Evolutionary conservation across 306 rosid genomes (phyloP).

Genomic region (Lathyrus aphaca): DNA sequence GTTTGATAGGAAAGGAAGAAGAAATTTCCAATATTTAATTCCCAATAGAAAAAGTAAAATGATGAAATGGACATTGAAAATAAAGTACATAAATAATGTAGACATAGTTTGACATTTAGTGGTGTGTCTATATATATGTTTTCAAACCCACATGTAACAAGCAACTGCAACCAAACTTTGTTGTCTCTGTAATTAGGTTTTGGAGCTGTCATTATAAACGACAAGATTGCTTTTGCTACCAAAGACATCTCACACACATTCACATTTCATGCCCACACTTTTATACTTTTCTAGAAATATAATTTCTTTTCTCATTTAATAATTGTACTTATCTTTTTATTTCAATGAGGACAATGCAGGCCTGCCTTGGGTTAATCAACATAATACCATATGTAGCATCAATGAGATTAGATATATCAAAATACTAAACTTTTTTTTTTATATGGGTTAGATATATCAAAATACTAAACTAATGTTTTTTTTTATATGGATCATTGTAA

Average conservation of each 20-base stretch:
- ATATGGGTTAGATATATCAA: background rate
- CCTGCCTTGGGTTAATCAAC: conserved; percentile 39
- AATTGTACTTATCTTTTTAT: conserved; percentile 40
- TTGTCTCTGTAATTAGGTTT: conserved; percentile 46
- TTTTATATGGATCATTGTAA: background rate
- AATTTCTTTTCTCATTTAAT: conserved; percentile 31
- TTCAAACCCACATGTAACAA: conserved; percentile 46
- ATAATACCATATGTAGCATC: conserved; percentile 30
- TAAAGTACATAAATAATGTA: conserved; percentile 24
- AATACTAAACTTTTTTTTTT: background rate
- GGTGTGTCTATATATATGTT: conserved; percentile 39
- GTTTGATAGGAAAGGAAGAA: conserved; percentile 14
- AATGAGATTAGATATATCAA: background rate
- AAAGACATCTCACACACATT: conserved; percentile 33
- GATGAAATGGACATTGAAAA: conserved; percentile 41
- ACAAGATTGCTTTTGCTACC: conserved; percentile 40
- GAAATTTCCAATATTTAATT: conserved; percentile 13
- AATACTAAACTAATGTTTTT: background rate
- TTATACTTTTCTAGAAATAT: conserved; percentile 3
- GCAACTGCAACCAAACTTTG: conserved; percentile 52
- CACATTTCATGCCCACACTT: conserved; percentile 38
- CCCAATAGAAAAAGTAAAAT: conserved; percentile 26
- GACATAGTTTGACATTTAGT: conserved; percentile 39
- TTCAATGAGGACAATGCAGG: conserved; percentile 33
- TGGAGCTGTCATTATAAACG: conserved; percentile 44